phyloP scores from a whole-genome alignment of 805 yeast species.

The Lipomyces starkeyi region DNA sequence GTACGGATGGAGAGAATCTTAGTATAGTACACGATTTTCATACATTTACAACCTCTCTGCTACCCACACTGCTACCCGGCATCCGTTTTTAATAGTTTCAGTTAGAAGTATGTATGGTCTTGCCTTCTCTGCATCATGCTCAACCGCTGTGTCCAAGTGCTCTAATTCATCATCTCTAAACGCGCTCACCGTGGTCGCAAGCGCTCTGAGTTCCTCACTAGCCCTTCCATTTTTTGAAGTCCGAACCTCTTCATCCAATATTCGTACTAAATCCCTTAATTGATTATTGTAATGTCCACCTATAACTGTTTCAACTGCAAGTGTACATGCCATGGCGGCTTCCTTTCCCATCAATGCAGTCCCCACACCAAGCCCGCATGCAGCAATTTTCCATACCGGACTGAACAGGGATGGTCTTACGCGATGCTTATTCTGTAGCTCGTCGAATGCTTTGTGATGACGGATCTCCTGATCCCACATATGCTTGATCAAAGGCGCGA shows the following conservation, averaged over 20 bases:
- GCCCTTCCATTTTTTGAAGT: constrained; percentile 40
- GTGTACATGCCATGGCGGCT: constrained; percentile 99
- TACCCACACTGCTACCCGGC: constrained; percentile 86
- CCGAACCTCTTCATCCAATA: constrained; percentile 26
- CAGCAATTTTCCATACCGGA: constrained; percentile 93
- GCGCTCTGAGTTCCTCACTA: constrained; percentile 61
- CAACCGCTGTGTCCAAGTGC: constrained; percentile 91
- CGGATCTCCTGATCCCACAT: constrained; percentile 99
- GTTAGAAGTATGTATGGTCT: constrained; percentile 89
- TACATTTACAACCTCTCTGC: constrained; percentile 73
- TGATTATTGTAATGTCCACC: constrained; percentile 96
- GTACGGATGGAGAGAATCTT: neutral
- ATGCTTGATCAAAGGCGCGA: constrained; percentile 81
- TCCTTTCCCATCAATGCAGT: constrained; percentile 89
- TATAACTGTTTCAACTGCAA: constrained; percentile 97
- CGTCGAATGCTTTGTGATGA: constrained; percentile 85
- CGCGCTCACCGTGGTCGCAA: constrained; percentile 67
- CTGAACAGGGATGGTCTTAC: constrained; percentile 92
- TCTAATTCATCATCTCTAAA: constrained; percentile 95
- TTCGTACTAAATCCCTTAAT: constrained; percentile 61
- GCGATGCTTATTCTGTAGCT: constrained; percentile 72
- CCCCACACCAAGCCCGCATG: constrained; percentile 80
- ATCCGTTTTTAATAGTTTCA: constrained; percentile 81
- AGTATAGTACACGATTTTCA: neutral
- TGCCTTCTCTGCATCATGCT: constrained; percentile 90